Evolutionary conservation across 108 stramenopile genomes (phyloP), one percentile per base, ranked within the genome.

Genomic region (Mediolabrus comicus): DNA sequence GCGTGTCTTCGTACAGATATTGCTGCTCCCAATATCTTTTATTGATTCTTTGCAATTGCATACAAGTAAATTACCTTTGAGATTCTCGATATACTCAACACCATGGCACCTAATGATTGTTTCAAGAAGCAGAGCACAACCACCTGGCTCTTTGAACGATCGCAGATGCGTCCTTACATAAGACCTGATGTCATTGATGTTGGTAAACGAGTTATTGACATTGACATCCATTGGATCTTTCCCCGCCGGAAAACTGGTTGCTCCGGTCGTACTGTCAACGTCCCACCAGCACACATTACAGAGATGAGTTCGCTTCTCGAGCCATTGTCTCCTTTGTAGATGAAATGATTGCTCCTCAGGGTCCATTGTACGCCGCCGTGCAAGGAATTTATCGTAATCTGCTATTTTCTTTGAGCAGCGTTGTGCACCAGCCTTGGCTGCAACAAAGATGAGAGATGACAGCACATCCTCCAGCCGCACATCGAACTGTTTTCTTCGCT

Each of bases 41-140:
- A 72, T 49, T 10, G 74, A 41, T 39, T 65, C 64, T 38, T 69
- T 77, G 63, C 73, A 75, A n/a, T 59, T 24, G 54, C 74, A 80
- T 46, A 4, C 29, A 27, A 51, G 29, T 38, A 75, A 59, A 36
- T 33, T 60, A 65, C 54, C 46, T 28, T 65, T 53, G 56, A 59
- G 59, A 34, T 13, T 62, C 17, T 43, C 17, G 32, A 35, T 36
- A 13, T 74, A 61, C 26, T 43, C 16, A n/a, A 43, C 38, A 25
- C 92, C 88, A 59, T 90, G 87, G 72, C 89, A 88, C 34, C 82
- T 71, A 39, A 86, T 26, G 64, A 94, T 79, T 0, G 85, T 87
- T 59, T 94, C 92, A 52, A 94, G 72, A 26, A 94, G 79, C 17
- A 94, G 77, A 9, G 92, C 92, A 71, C 87, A 86, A 1, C 92